Evolutionary conservation across 2,329 filamentous ascomycete species (phyloP).

Genomic region (Grosmannia penicillata): DNA sequence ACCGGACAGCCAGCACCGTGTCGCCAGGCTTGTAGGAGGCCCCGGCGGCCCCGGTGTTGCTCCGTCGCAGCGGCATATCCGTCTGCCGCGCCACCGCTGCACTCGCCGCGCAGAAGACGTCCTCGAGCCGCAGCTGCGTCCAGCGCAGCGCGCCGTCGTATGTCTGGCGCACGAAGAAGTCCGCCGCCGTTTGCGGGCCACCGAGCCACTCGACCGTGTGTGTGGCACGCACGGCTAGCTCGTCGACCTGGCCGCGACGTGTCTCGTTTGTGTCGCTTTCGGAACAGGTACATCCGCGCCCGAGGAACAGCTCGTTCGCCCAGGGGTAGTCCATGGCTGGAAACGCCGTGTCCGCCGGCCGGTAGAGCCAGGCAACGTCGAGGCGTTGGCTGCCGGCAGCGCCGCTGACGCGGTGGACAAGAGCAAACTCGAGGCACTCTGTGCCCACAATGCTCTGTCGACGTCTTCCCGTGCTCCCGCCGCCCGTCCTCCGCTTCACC

Average conservation of each 20-base stretch:
- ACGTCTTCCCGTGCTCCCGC: slow-evolving; percentile 24
- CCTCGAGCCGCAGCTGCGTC: slow-evolving; percentile 35
- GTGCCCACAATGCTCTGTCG: slow-evolving; percentile 32
- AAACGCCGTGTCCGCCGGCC: slow-evolving; percentile 56
- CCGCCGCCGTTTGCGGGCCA: slow-evolving; percentile 25
- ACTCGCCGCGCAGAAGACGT: slow-evolving; percentile 36
- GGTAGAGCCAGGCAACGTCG: slow-evolving; percentile 61
- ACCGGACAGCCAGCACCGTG: neutral
- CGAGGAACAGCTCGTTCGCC: slow-evolving; percentile 61
- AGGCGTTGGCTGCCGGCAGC: slow-evolving; percentile 23
- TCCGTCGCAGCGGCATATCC: no score
- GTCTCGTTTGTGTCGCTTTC: slow-evolving; percentile 21
- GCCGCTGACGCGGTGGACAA: slow-evolving; percentile 43
- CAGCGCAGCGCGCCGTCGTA: slow-evolving; percentile 50
- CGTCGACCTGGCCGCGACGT: no score
- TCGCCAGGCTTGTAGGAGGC: neutral
- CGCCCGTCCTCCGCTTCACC: no score
- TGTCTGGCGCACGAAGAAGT: slow-evolving; percentile 57
- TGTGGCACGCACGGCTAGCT: slow-evolving; percentile 39
- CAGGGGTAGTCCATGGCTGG: slow-evolving; percentile 52
- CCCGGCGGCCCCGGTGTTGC: no score
- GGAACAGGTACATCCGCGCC: slow-evolving; percentile 58
- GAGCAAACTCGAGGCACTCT: slow-evolving; percentile 53
- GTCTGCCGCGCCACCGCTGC: no score
- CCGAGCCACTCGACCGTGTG: slow-evolving; percentile 45